Evolutionary conservation across 2,329 filamentous ascomycete genomes (phyloP), one percentile per base, ranked within the genome.

Genomic region (Trichoderma atroviride): DNA sequence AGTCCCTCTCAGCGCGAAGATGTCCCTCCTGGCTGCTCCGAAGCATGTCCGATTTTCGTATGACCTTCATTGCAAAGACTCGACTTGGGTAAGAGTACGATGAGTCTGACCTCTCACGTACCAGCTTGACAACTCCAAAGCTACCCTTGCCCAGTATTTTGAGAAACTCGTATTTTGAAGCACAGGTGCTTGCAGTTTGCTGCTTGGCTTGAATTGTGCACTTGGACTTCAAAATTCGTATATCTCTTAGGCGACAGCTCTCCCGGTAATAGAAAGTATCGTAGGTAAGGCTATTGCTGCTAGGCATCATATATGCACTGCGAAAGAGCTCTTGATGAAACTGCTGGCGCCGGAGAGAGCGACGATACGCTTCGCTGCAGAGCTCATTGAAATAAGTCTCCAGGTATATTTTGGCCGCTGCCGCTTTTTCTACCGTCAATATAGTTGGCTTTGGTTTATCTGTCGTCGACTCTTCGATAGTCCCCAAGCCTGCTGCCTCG

Each of bases 21-120:
- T 98, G 96, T 0, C 93, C 95, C 79, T 98, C 95, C 81, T 98
- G 96, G 72, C 91, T 91, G 70, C 93, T 96, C 14, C 90, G 89
- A 68, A 98, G 85, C 94, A 97, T 98, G 68, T 93, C 90, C 0
- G 93, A 93, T 78, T 99, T 99, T 69, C 92, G 89, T 73, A 98
- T 98, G 37, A 97, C 92, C 78, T 98, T 98, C 95, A 98, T 97
- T 16, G 96, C 96, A 78, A 91, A 98, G 0, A 97, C 89, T 69
- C 91, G 86, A 13, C 75, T 74, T 5, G 76, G 70, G 31, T 73
- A 75, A 55, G 73, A 70, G 72, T 78, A 74, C 2, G 73, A 75
- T 0, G 73, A 64, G n/a, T 74, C 75, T 22, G 73, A 64, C 72
- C 83, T 91, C 77, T 94, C 91, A 68, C 89, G 89, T 2, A 98